Percentiles rank a stretch among this genome's conserved stretches.
These are phyloP conservation scores for Yamadazyma buinensis DNA, from an alignment of 1,139 yeast genomes.

Conservation along the genomic window DNA sequence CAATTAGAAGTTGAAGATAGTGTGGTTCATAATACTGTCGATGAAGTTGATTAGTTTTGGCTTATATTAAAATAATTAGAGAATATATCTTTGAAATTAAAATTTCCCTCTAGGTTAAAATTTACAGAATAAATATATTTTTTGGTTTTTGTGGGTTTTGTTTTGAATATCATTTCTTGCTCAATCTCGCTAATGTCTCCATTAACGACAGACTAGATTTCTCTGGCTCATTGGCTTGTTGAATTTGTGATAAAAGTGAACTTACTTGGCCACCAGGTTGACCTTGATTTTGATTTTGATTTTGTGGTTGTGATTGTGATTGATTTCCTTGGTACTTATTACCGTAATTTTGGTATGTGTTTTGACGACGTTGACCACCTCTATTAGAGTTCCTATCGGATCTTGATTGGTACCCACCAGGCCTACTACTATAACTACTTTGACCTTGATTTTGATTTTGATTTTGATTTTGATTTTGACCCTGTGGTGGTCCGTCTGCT, in stretches of 20 bases:
- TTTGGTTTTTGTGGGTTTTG: no score
- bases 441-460: slow-evolving; percentile 7
- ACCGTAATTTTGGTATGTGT: not conserved
- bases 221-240: not conserved
- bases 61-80: slow-evolving; percentile 6
- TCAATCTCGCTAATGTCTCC: slow-evolving; percentile 38
- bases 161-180: slow-evolving; percentile 22
- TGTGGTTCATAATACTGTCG: slow-evolving; percentile 15
- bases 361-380: slow-evolving; percentile 1
- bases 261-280: slow-evolving; percentile 1
- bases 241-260: slow-evolving; percentile 5
- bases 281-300: not conserved
- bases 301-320: not conserved
- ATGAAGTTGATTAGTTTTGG: slow-evolving; percentile 22
- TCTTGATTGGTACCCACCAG: slow-evolving; percentile 2
- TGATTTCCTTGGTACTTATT: not conserved
- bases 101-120: no score
- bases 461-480: no score
- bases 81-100: no score
- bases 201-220: slow-evolving; percentile 22
- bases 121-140: no score
- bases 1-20: slow-evolving; percentile 10
- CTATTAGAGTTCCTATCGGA: slow-evolving; percentile 1
- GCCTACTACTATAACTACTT: not conserved
- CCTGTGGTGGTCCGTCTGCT: no score